Base-by-base conservation (phyloP, 1,284 basidiomycete species). In the Sporisorium scitamineum region DNA sequence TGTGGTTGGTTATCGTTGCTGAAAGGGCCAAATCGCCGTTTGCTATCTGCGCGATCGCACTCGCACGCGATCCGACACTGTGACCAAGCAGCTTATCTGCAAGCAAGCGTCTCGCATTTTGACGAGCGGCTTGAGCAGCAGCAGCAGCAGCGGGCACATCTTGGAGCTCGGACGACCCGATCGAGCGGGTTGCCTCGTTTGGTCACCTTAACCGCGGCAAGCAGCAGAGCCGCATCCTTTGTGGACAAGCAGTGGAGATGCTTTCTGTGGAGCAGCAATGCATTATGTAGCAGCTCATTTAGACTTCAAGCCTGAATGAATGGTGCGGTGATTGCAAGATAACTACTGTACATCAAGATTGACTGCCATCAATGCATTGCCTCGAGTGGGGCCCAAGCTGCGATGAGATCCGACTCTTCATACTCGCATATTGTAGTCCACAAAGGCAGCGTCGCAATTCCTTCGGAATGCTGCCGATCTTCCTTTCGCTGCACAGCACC, bases 121-220 rank as follows among this genome's bases (percentile, higher is more conserved):
- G 44, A 45, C 22, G 18, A 42, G 10, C 27, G 18, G 27, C 47
- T 18, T 27, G 16, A 27, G 24, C 26, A 27, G 26, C 45, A 47
- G 26, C 45, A 47, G 9, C 47, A 31, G 18, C 45, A 48, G 24
- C 24, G 24, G n/a, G 8, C 16, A 4, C 22, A 42, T 32, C 16
- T 51, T 24, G 11, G 24, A 52, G 31, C 31, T 51, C 57, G 39
- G 57, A 24, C 39, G 32, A 53, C 13, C 32, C 57, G 57, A 42
- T 22, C 31, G 50, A 60, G 22, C 57, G 57, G 57, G 39, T 52
- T 52, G 57, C 39, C 34, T 41, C 27, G 41, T 26, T 14, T 26
- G 10, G 20, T 24, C 3, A 22, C 44, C 14, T 47, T 32, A 2
- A 14, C 48, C 29, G 48, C 29, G 31, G 48, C 48, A 50, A 20